Evolutionary conservation across 75 land plant species (phyloP), one percentile per base, ranked within the genome.

Genomic region (Pseudotsuga menziesii): DNA sequence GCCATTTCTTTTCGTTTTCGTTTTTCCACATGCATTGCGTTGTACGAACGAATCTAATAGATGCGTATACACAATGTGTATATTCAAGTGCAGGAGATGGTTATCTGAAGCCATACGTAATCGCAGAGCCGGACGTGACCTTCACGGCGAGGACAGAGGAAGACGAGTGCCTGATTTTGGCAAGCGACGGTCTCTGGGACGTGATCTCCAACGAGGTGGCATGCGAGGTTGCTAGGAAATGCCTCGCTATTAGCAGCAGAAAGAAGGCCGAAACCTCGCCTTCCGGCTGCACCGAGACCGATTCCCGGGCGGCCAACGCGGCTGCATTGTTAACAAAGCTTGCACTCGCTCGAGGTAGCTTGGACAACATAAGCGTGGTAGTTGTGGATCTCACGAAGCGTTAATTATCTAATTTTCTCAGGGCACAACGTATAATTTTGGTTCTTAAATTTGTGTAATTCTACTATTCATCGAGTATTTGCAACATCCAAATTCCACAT

Each of bases 281-380:
- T 22, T 11, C 23, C 1, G n/a, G 29, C 16, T 22, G 64, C 22
- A 56, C 83, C 3, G 90, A 83, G 25, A 78, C 81, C 74, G 92
- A 88, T 7, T 84, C 91, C 48, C 58, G 83, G 14, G 87, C 82
- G 12, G 80, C 77, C 9, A 87, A 83, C 66, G 90, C 91, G 32
- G 91, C 99, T 29, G 85, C 93, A 69, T 72, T 96, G 80, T 83
- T 96, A 75, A 88, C 94, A 36, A 94, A 90, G 83, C 74, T 96
- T 78, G 99, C 99, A 14, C 69, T 90, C 69, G 93, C 91, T 4
- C 79, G 89, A 76, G 88, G 86, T 32, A 91, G 93, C 79, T 71
- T 83, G 29, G 99, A 96, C 78, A 96, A 96, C 81, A 90, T 96
- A 17, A 94, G 93, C 80, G 97, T 94, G 6, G 90, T 96, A 9